Evolutionary conservation across 129 eudicot species (phyloP).

Genomic region (sunflower (Helianthus annuus)): DNA sequence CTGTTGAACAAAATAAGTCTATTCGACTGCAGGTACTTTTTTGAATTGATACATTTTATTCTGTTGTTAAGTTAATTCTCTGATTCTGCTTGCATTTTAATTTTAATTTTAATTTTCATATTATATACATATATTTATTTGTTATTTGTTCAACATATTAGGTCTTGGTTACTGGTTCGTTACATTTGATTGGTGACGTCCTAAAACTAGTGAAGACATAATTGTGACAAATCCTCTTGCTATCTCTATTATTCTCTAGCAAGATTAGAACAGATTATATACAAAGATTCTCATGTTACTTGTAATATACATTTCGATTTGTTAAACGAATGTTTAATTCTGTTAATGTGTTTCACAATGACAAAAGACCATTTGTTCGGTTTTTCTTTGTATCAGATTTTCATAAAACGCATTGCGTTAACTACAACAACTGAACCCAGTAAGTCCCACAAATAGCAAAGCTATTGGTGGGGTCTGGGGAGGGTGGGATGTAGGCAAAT

Average conservation of each 20-base stretch:
- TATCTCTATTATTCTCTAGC: neutral
- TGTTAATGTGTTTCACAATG: neutral
- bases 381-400: too few species aligned
- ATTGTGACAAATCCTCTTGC: slow-evolving; percentile 9
- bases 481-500: too few species aligned
- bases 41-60: neutral
- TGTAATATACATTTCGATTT: slow-evolving; percentile 16
- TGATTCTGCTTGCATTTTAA: neutral
- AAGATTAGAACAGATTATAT: neutral
- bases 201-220: slow-evolving; percentile 71
- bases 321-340: neutral
- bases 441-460: too few species aligned
- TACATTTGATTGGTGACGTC: slow-evolving; percentile 90
- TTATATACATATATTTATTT: neutral
- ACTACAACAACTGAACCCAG: too few species aligned
- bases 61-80: neutral
- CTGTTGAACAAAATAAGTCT: slow-evolving; percentile 54
- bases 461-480: too few species aligned
- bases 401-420: too few species aligned
- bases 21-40: slow-evolving; percentile 73
- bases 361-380: too few species aligned
- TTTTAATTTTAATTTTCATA: neutral
- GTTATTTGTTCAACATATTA: slow-evolving; percentile 30
- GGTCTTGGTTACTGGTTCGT: slow-evolving; percentile 93
- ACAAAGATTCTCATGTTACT: neutral